Evolutionary conservation across 2,329 filamentous ascomycete genomes (phyloP).

Genomic region (Claviceps citrina): DNA sequence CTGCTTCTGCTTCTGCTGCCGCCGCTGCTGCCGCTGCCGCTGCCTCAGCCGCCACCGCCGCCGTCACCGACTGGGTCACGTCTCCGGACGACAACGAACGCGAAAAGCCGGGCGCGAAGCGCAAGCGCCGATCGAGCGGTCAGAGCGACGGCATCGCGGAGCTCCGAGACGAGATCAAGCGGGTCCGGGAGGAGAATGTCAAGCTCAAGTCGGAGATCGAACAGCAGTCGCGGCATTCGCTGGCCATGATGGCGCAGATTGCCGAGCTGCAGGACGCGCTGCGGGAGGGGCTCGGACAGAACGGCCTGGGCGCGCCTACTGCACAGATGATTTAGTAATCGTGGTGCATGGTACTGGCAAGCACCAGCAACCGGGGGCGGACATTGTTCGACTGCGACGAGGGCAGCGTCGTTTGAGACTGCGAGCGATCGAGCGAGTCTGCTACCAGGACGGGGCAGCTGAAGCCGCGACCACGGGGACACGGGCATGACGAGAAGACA

Average conservation of each 20-base stretch:
- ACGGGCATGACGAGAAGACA: too few species aligned
- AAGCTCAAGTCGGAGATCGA: constrained; percentile 38
- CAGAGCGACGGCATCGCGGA: constrained; percentile 33
- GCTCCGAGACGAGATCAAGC: constrained; percentile 50
- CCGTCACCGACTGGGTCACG: constrained; percentile 16
- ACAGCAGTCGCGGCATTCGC: constrained; percentile 30
- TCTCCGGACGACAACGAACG: constrained; percentile 33
- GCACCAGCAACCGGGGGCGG: too few species aligned
- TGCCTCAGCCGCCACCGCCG: background rate
- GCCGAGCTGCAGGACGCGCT: constrained; percentile 29
- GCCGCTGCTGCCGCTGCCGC: background rate
- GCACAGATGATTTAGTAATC: constrained; percentile 25
- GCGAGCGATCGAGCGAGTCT: background rate
- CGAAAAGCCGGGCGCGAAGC: constrained; percentile 30
- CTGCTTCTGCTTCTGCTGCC: too few species aligned
- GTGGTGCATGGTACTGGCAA: background rate
- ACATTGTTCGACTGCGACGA: background rate
- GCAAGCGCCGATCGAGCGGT: constrained; percentile 27
- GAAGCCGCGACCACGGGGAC: too few species aligned
- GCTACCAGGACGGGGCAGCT: too few species aligned
- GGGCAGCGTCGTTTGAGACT: background rate
- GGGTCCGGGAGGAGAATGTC: constrained; percentile 48
- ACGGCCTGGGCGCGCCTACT: constrained; percentile 22
- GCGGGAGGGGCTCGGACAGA: constrained; percentile 19
- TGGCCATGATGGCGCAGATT: constrained; percentile 34